A percentile compares a stretch with the other conserved stretches of the same genome.
Conservation (phyloP, 2,329 filamentous ascomycete genomes). For the Cladosporium velox region DNA sequence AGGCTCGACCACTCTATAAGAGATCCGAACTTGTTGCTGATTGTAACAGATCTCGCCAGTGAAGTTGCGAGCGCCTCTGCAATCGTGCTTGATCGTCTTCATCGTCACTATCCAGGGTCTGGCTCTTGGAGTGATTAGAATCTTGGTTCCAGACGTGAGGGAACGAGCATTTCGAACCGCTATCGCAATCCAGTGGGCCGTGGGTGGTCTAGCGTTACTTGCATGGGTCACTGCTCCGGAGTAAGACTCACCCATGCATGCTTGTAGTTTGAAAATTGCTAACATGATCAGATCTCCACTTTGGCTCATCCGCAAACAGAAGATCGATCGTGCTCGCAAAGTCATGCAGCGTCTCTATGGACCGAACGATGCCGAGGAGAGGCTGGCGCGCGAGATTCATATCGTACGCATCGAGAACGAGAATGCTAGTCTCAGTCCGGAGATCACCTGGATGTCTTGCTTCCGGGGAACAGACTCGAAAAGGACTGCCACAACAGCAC, state of each 20-base stretch:
- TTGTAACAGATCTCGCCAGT: background rate
- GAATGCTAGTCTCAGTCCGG: background rate
- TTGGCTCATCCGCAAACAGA: slow-evolving; percentile 1
- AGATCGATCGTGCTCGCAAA: background rate
- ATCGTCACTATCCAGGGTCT: background rate
- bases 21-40: background rate
- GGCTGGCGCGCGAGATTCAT: background rate
- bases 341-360: slow-evolving; percentile 4
- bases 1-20: background rate
- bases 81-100: background rate
- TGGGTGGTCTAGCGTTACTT: background rate
- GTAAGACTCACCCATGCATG: background rate
- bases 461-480: background rate
- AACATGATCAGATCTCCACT: background rate
- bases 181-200: background rate
- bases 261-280: background rate
- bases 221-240: background rate
- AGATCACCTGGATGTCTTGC: slow-evolving; percentile 1
- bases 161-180: background rate
- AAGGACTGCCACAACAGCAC: background rate
- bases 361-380: background rate
- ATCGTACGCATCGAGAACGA: background rate
- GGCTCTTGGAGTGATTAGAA: background rate
- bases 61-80: background rate
- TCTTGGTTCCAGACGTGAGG: background rate